Evolutionary conservation across 306 rosid genomes (phyloP).

Genomic region (Glycine latifolia): DNA sequence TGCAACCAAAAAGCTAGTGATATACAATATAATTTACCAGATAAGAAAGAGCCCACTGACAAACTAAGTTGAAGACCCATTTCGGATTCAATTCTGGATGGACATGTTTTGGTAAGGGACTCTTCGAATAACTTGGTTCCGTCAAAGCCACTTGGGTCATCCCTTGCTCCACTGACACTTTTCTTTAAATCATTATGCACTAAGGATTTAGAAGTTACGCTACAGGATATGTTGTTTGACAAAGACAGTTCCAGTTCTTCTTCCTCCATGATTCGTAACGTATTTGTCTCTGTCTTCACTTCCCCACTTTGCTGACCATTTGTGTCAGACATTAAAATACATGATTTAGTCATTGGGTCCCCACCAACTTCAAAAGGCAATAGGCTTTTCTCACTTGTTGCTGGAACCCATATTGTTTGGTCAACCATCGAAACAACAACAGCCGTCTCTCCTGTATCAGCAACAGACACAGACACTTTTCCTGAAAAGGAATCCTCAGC

Average conservation of each 20-base stretch:
- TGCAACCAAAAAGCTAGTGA: conserved; percentile 4
- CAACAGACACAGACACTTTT: conserved; percentile 82
- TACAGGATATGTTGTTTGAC: conserved; percentile 55
- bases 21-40: conserved; percentile 59
- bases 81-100: conserved; percentile 58
- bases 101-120: conserved; percentile 51
- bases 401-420: conserved; percentile 52
- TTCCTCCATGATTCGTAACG: conserved; percentile 52
- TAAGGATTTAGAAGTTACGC: conserved; percentile 60
- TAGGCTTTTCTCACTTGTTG: conserved; percentile 51
- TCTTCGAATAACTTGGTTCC: conserved; percentile 53
- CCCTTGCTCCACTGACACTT: conserved; percentile 51
- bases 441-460: conserved; percentile 94
- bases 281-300: conserved; percentile 39
- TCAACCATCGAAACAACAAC: conserved; percentile 90
- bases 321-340: conserved; percentile 51
- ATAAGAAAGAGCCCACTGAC: conserved; percentile 67
- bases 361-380: conserved; percentile 59
- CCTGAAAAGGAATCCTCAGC: conserved; percentile 63
- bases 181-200: conserved; percentile 51
- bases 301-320: conserved; percentile 49
- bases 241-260: conserved; percentile 70
- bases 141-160: conserved; percentile 53
- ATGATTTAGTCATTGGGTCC: conserved; percentile 58
- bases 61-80: conserved; percentile 83